Base-by-base conservation (phyloP, 1,139 yeast genomes). In the Saccharomycopsis phalli region DNA sequence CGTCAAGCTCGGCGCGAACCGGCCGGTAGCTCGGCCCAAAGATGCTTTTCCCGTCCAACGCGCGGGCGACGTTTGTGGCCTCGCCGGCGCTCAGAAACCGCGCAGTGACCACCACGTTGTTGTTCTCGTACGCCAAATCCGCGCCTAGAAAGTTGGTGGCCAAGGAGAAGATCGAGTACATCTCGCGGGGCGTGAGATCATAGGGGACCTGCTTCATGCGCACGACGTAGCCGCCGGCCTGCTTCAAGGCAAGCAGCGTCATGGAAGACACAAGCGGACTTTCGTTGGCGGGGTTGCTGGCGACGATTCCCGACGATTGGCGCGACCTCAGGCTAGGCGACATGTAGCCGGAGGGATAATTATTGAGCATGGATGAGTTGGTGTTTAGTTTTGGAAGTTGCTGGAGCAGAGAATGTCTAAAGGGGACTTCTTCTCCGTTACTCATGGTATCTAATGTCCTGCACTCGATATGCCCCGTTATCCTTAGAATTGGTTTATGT, bases 121-220 rank as follows among this genome's bases (percentile, higher is more conserved):
- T 37, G 50, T 40, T 53, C 45, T 60, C 65, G 46, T 67, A 68
- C 34, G 63, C 62, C 39, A 84, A 59, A 50, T 83, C 94, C 39
- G 82, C 69, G 49, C 65, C 60, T 27, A 77, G 57, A 50, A 81
- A 84, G 51, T 84, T 94, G 44, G 71, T 67, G 16, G 94, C 94
- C 50, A 88, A 68, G 5, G 95, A 73, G 56, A 88, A 88, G 25
- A 88, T 68, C 27, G 83, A 66, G 32, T 75, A 68, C 16, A 91
- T 81, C 58, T 88, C 97, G 54, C 95, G 74, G 25, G 69, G 57
- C 3, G 88, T 61, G 34, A 87, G 63, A 56, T 87, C 94, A 7
- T 66, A 56, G 2, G 97, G 96, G 18, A 86, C 59, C 53, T 81
- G 80, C 46, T 65, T 66, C 32, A 80, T 57, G 44, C 63, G 68